phyloP scores from a whole-genome alignment of 495 filamentous ascomycete species.

The Aspergillus olivimuriae region DNA sequence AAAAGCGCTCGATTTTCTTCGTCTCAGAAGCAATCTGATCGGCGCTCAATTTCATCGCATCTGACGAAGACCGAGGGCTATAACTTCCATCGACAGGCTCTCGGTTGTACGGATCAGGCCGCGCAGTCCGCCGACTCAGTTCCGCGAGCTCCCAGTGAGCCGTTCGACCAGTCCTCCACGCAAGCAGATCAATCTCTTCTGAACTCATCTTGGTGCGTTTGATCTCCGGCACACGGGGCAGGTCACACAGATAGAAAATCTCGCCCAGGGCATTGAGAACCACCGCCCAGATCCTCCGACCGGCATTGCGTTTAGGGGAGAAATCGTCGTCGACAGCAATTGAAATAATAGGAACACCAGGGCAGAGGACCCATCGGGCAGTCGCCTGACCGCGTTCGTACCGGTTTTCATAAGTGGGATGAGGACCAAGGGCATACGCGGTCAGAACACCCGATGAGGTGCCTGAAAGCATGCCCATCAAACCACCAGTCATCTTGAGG shows the following conservation, averaged over 20 bases:
- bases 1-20: constrained; percentile 70
- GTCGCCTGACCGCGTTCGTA: constrained; percentile 70
- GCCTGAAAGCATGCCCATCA: constrained; percentile 76
- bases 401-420: constrained; percentile 58
- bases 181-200: constrained; percentile 51
- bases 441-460: constrained; percentile 84
- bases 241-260: constrained; percentile 71
- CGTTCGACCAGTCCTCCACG: constrained; percentile 74
- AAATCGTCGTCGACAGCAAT: constrained; percentile 82
- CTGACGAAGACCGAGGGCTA: constrained; percentile 61
- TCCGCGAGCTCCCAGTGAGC: constrained; percentile 78
- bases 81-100: constrained; percentile 58
- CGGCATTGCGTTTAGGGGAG: constrained; percentile 56
- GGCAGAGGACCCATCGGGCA: constrained; percentile 80
- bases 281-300: constrained; percentile 75
- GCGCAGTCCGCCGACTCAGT: constrained; percentile 61
- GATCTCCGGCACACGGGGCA: constrained; percentile 44
- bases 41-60: constrained; percentile 62
- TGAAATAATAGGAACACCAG: constrained; percentile 84
- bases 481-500: constrained; percentile 64
- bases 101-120: constrained; percentile 61
- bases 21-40: constrained; percentile 70
- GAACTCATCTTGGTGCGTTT: constrained; percentile 23
- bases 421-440: constrained; percentile 67
- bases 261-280: constrained; percentile 89